A percentile compares a stretch with the other conserved stretches of the same genome.
Conservation (phyloP, 768 basidiomycete species). For the Termitomyces sp. region DNA sequence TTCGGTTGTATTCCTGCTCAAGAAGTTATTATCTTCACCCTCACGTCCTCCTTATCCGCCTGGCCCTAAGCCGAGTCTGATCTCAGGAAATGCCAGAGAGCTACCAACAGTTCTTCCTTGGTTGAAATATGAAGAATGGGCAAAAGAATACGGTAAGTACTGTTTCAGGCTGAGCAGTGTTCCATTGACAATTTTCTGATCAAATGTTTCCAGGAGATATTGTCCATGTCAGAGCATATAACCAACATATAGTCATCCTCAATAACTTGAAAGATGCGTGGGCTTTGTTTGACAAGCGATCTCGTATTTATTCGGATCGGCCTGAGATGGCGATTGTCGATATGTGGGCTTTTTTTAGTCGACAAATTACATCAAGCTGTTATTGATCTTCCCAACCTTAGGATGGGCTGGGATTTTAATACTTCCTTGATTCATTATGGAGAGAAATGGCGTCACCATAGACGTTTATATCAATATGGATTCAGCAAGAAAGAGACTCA, state of each 20-base stretch:
- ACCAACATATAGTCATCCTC: no score
- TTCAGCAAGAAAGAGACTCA: no score
- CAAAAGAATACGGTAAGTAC: neutral
- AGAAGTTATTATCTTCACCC: neutral
- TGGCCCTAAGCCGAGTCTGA: neutral
- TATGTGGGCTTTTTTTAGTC: constrained; percentile 6
- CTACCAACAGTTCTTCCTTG: neutral
- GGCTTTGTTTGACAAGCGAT: no score
- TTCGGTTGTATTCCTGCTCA: neutral
- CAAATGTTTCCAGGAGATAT: neutral
- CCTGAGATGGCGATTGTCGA: constrained; percentile 8
- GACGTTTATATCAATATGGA: constrained; percentile 18
- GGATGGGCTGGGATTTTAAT: constrained; percentile 28
- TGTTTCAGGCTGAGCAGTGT: neutral
- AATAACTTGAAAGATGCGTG: no score
- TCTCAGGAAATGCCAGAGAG: neutral
- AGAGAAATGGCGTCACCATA: constrained; percentile 22
- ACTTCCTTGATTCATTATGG: constrained; percentile 22
- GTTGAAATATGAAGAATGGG: neutral
- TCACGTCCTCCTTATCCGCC: neutral
- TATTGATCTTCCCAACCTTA: neutral
- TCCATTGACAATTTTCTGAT: no score
- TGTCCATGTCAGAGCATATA: no score
- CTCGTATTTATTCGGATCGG: no score
- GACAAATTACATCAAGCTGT: neutral